Base-by-base conservation (phyloP, 345 rosid genomes). In the Isatis tinctoria region DNA sequence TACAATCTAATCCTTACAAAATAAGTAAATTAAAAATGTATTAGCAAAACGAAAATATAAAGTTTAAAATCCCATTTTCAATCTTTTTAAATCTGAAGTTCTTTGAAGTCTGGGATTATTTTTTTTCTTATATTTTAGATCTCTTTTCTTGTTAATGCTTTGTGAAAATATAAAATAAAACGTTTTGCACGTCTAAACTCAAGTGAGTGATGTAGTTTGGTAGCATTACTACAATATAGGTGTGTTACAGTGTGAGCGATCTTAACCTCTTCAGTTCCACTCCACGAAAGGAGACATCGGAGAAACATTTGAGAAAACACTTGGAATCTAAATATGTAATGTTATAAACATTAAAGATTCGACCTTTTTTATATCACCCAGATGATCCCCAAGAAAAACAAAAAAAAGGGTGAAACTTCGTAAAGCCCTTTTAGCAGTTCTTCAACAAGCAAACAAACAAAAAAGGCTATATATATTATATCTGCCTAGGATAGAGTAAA, bases 321-420 rank as follows among this genome's bases (percentile, higher is more conserved):
- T 45, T 36, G 14, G 41, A 74, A 44, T 56, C 37, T 10, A 13
- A 11, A 17, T 58, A 58, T 17, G 4, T 44, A 9, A 54, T 53
- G 33, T 45, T 66, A 58, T 62, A 30, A 56, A 57, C 60, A 47
- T 14, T 9, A 51, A 28, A 61, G 13, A 60, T 68, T 35, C 33
- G 6, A 49, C 45, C 45, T 39, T 68, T 63, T 60, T 68, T 75
- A 41, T 60, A 52, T 35, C 79, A 75, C 57, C 74, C 69, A 39
- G 7, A 66, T 16, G 16, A 45, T 9, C 4, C 24, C 26, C 16
- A 35, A 26, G 35, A 36, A 27, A 51, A 26, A 4, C 14, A 41
- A 70, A 70, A 35, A 36, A 41, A n/a, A 1, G 69, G 74, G 69
- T 49, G 78, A 52, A 59, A 60, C 49, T 65, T 56, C 5, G 72